Evolutionary conservation across 169 alveolate species (phyloP).

Genomic region (Cryptosporidium ryanae): DNA sequence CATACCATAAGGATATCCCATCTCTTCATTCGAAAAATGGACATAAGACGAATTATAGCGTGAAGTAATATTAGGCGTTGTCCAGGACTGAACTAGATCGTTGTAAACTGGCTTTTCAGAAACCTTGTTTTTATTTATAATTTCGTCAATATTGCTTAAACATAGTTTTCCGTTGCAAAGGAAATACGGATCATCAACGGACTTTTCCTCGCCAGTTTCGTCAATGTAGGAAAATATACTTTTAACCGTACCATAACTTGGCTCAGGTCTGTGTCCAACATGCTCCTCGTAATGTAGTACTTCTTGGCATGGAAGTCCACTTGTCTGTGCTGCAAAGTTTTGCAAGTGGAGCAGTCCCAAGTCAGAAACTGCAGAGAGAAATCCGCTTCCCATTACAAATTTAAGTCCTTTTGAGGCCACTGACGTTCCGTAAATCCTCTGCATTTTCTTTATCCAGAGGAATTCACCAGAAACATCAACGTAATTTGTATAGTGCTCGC

Average conservation of each 20-base stretch:
- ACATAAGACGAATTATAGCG: not conserved
- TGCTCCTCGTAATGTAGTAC: conserved; percentile 46
- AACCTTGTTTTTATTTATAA: conserved; percentile 34
- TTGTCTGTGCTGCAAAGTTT: conserved; percentile 59
- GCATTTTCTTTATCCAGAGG: conserved; percentile 50
- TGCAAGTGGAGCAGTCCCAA: conserved; percentile 56
- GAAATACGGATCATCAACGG: conserved; percentile 18
- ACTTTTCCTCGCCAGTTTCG: not conserved
- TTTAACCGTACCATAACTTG: conserved; percentile 50
- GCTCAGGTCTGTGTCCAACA: conserved; percentile 22
- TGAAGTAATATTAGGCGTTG: conserved; percentile 34
- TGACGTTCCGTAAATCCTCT: conserved; percentile 51
- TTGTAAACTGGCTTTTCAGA: conserved; percentile 30
- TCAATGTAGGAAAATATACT: not conserved
- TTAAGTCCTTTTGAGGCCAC: conserved; percentile 62
- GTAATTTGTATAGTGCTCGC: conserved; percentile 54
- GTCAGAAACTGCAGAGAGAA: conserved; percentile 2
- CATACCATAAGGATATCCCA: conserved; percentile 75
- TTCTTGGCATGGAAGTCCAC: conserved; percentile 70
- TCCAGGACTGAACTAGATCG: conserved; percentile 33
- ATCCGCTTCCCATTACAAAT: conserved; percentile 37
- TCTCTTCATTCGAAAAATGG: conserved; percentile 62
- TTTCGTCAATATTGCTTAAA: conserved; percentile 48
- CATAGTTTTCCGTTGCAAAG: conserved; percentile 61
- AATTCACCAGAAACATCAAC: conserved; percentile 53